phyloP scores from a whole-genome alignment of 345 rosid genomes.

The Eucalyptus grandis region DNA sequence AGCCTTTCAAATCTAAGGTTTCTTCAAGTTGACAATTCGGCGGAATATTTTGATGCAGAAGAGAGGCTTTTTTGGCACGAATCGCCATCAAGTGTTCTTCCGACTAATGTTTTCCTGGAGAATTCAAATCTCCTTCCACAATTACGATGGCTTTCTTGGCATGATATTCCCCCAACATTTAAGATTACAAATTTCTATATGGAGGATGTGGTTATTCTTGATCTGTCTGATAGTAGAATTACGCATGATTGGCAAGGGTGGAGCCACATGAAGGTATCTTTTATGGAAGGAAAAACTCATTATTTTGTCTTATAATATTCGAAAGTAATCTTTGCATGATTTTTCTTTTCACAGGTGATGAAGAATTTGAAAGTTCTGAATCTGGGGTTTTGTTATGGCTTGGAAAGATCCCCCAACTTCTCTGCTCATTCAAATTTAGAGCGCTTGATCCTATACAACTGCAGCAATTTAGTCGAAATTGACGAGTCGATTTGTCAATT shows the following conservation, averaged over 20 bases:
- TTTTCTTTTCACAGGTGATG: not conserved
- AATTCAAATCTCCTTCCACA: not conserved
- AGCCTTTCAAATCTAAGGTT: not conserved
- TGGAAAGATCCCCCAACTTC: not conserved
- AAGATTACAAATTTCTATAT: not conserved
- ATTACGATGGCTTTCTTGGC: not conserved
- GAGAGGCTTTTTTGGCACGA: not conserved
- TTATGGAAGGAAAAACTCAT: not conserved
- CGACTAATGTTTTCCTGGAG: not conserved
- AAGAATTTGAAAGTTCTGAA: not conserved
- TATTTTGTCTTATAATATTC: rapidly evolving
- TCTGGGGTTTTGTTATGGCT: not conserved
- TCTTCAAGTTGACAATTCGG: not conserved
- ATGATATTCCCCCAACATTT: not conserved
- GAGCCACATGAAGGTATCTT: not conserved
- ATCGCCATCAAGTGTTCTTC: not conserved
- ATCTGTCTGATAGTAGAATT: not conserved
- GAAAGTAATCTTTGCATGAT: not conserved
- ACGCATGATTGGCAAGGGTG: not conserved
- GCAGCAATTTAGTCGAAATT: not conserved
- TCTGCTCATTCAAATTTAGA: not conserved
- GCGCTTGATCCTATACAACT: not conserved
- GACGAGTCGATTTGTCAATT: not conserved
- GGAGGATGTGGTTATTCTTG: not conserved
- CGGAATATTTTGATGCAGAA: not conserved